A percentile compares a stretch with the other conserved stretches of the same genome.
Evolutionary conservation across 495 filamentous ascomycete genomes (phyloP).

Genomic region (Hypoxylon cercidicola): DNA sequence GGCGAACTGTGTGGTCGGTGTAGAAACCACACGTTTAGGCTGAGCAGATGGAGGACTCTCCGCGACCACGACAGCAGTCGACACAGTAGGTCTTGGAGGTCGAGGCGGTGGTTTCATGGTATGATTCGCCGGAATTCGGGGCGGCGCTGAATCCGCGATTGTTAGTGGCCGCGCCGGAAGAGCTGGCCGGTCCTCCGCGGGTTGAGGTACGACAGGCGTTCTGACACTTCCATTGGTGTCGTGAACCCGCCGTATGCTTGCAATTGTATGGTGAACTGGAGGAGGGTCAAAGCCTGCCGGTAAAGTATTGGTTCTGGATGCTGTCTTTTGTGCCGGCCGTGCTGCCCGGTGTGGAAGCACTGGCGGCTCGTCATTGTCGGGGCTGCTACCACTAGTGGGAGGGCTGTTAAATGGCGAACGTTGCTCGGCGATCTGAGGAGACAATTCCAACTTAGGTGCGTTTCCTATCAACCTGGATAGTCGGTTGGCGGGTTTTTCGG

Average conservation of each 20-base stretch:
- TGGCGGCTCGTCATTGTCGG: slow-evolving; percentile 59
- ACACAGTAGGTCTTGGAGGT: slow-evolving; percentile 55
- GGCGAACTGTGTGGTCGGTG: slow-evolving; percentile 56
- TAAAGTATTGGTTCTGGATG: slow-evolving; percentile 41
- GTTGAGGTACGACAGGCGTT: slow-evolving; percentile 44
- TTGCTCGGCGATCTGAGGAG: slow-evolving; percentile 46
- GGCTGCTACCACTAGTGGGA: slow-evolving; percentile 77
- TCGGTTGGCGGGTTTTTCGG: slow-evolving; percentile 77
- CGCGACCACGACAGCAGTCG: slow-evolving; percentile 39
- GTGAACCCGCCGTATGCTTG: slow-evolving; percentile 50
- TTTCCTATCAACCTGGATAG: slow-evolving; percentile 36
- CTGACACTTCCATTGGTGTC: slow-evolving; percentile 50
- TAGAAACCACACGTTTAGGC: slow-evolving; percentile 63
- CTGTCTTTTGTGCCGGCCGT: slow-evolving; percentile 37
- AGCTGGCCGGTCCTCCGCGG: slow-evolving; percentile 64
- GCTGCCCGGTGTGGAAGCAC: slow-evolving; percentile 55
- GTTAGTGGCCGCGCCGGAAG: slow-evolving; percentile 66
- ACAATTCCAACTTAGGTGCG: slow-evolving; percentile 46
- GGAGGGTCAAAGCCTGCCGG: slow-evolving; percentile 57
- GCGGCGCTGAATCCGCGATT: slow-evolving; percentile 43
- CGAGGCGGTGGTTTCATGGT: slow-evolving; percentile 56
- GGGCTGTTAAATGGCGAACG: slow-evolving; percentile 92
- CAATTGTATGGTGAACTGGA: slow-evolving; percentile 60
- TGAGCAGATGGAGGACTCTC: slow-evolving; percentile 48
- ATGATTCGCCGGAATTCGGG: slow-evolving; percentile 36